Conservation (phyloP, 371 early-diverging fungal species). For the Circinella minor region DNA sequence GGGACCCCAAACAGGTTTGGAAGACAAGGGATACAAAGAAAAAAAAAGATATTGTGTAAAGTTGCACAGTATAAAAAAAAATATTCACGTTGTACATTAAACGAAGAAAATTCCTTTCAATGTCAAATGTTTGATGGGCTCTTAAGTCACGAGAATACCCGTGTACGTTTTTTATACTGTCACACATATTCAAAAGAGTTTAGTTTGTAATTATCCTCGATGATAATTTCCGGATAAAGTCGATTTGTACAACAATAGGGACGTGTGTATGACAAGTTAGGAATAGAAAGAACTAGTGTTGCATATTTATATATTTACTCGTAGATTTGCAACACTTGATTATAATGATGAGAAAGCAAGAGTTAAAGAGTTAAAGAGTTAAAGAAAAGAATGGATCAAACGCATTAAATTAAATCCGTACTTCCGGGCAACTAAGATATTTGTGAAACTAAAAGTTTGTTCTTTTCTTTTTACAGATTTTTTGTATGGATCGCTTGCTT, state of each 20-base stretch:
- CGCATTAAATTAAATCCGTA: neutral
- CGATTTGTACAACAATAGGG: too few relatives aligned
- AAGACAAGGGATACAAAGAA: neutral
- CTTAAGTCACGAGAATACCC: conserved; percentile 6
- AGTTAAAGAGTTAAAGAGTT: neutral
- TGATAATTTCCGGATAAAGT: too few relatives aligned
- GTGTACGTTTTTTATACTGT: conserved; percentile 1
- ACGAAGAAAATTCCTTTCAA: neutral
- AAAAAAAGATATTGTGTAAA: neutral
- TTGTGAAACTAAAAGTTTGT: neutral
- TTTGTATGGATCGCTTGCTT: too few relatives aligned
- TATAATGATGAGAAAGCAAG: too few relatives aligned
- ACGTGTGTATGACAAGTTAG: too few relatives aligned
- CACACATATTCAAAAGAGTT: neutral
- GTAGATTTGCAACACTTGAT: too few relatives aligned
- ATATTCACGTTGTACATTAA: conserved; percentile 1
- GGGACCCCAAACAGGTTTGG: neutral
- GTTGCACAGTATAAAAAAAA: conserved; percentile 11
- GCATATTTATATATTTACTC: too few relatives aligned
- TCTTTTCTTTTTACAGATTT: too few relatives aligned
- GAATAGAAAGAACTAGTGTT: too few relatives aligned
- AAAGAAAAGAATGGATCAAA: neutral
- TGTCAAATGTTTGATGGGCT: conserved; percentile 11
- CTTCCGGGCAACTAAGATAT: conserved; percentile 3
- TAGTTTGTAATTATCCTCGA: too few relatives aligned